Conservation (phyloP, 495 filamentous ascomycete genomes). For the Tuber magnatum region DNA sequence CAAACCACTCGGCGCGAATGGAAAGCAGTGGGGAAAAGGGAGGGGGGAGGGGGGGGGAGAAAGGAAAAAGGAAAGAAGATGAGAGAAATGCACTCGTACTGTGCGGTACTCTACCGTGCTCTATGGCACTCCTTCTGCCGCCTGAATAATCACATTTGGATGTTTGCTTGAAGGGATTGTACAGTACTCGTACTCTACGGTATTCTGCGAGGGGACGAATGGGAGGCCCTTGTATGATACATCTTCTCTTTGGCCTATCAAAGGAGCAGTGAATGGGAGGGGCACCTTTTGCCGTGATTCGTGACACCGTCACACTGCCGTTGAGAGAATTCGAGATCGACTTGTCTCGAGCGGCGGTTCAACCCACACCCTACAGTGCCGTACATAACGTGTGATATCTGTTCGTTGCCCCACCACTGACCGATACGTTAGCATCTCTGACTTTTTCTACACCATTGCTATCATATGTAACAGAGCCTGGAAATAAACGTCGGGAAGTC, state of each 20-base stretch:
- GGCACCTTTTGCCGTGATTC: slow-evolving; percentile 33
- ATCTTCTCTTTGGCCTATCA: background rate
- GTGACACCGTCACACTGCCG: slow-evolving; percentile 25
- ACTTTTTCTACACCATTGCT: background rate
- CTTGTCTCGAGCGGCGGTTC: slow-evolving; percentile 27
- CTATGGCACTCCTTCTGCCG: background rate
- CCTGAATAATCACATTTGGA: slow-evolving; percentile 2
- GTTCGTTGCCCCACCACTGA: background rate
- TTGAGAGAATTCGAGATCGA: background rate
- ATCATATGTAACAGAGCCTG: slow-evolving; percentile 25
- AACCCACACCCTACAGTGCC: background rate
- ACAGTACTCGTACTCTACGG: too few relatives aligned
- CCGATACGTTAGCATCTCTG: background rate
- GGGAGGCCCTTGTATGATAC: background rate
- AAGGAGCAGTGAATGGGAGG: slow-evolving; percentile 1
- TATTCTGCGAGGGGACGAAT: background rate
- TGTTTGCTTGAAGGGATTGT: slow-evolving; percentile 2
- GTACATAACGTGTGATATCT: background rate
- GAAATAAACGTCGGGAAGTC: slow-evolving; percentile 1
- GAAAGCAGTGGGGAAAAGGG: slow-evolving; percentile 2
- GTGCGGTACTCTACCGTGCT: background rate
- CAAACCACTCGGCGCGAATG: background rate
- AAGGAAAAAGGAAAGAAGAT: background rate
- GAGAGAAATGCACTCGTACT: background rate
- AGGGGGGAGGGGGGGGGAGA: background rate